Base-by-base conservation (phyloP, 2,329 filamentous ascomycete genomes). In the Arthrobotrys conoides region DNA sequence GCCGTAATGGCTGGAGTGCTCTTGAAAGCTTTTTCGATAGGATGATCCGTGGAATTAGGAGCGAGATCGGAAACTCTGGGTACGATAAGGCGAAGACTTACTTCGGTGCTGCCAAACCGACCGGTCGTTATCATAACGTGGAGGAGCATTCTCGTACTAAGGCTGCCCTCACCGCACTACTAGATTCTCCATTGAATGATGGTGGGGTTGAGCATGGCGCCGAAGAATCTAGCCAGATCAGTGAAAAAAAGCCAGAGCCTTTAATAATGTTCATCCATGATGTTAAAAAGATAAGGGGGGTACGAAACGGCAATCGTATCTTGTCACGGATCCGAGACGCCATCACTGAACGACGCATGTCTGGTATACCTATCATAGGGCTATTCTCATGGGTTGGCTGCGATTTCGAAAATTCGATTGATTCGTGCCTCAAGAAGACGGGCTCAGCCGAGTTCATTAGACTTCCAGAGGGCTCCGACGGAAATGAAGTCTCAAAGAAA, bases 311-410 rank as follows among this genome's bases (percentile, higher is more conserved):
- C 2, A 2, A 12, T 38, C 38, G 61, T 4, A 20, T 65, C 6
- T 5, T 65, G 30, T 16, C 61, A 33, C 61, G 61, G 36, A 18
- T 65, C 8, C 61, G 61, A n/a, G 44, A 65, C 20, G 61, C 61
- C 14, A 65, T 65, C 20, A 30, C 24, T 3, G 38, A 48, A 30
- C 38, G 16, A 48, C 61, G 61, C n/a, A 24, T n/a, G 1, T 5
- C 9, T 49, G 61, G 61, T 5, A 10, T 8, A 9, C 38, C 41
- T 2, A 20, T 65, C 24, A 16, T 65, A 6, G 61, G 61, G n/a
- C 27, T 65, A 2, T 65, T 65, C 38, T 48, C 27, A 6, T 49
- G 38, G n/a, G 12, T 44, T 5, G 44, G 20, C 16, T 2, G 10
- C 0, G 41, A 65, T 27, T 24, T 44, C n/a, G 33, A 16, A 14